Percentiles rank a stretch among this genome's conserved stretches.
Evolutionary conservation across 495 filamentous ascomycete species (phyloP).

Genomic region (Penicillium cataractarum): DNA sequence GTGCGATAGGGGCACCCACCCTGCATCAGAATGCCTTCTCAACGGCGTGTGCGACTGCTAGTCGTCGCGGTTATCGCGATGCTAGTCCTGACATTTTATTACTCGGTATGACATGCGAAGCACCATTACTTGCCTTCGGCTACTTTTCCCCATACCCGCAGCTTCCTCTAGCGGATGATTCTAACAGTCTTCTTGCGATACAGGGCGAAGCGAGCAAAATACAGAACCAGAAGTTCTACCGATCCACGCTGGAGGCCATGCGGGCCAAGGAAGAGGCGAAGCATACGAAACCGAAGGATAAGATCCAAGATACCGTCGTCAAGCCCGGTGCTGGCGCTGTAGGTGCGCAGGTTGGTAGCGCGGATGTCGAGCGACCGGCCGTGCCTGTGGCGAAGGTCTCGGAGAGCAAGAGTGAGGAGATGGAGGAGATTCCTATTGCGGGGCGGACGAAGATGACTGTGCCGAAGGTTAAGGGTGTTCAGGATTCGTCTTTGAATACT

Average conservation of each 20-base stretch:
- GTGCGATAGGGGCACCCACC: too few relatives aligned
- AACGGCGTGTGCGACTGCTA: slow-evolving; percentile 65
- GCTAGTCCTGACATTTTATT: slow-evolving; percentile 64
- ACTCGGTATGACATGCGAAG: slow-evolving; percentile 48
- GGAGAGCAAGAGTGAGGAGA: slow-evolving; percentile 40
- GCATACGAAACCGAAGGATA: slow-evolving; percentile 30
- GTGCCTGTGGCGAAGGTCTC: slow-evolving; percentile 34
- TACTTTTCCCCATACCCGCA: background rate
- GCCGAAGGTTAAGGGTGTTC: slow-evolving; percentile 41
- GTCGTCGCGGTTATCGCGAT: slow-evolving; percentile 59
- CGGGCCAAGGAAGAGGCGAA: slow-evolving; percentile 42
- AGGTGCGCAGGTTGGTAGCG: slow-evolving; percentile 43
- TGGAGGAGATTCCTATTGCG: slow-evolving; percentile 60
- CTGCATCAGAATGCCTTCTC: slow-evolving; percentile 66
- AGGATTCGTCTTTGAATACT: slow-evolving; percentile 6
- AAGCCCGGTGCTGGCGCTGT: slow-evolving; percentile 34
- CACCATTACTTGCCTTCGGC: background rate
- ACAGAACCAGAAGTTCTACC: slow-evolving; percentile 55
- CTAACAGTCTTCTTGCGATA: slow-evolving; percentile 2
- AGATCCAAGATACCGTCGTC: slow-evolving; percentile 38
- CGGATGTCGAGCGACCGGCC: slow-evolving; percentile 58
- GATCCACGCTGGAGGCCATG: slow-evolving; percentile 53
- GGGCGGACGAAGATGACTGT: slow-evolving; percentile 67
- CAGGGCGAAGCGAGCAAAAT: slow-evolving; percentile 49
- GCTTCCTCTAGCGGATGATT: background rate